Percentiles rank a stretch among this genome's conserved stretches.
Conservation (phyloP, 1,139 yeast genomes). For the Kluyveromyces sp. region DNA sequence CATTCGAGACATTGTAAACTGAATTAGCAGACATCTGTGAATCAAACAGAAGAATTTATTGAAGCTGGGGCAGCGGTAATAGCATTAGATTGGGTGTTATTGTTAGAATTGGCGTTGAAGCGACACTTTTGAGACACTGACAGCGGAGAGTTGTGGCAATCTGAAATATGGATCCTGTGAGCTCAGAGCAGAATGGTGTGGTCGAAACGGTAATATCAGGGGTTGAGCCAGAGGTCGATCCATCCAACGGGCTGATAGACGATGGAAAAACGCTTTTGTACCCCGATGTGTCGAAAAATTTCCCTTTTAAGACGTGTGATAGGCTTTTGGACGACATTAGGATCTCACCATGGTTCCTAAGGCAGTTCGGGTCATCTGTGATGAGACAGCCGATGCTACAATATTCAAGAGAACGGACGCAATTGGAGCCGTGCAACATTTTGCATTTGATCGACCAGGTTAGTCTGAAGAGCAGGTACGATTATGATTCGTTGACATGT, state of each 20-base stretch:
- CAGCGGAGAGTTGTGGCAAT: no score
- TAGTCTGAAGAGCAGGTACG: conserved; percentile 23
- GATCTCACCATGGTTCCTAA: conserved; percentile 12
- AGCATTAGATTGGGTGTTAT: no score
- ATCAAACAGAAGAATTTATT: no score
- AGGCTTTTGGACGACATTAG: conserved; percentile 59
- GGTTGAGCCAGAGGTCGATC: not conserved
- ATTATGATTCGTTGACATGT: conserved; percentile 26
- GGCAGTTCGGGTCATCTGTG: conserved; percentile 19
- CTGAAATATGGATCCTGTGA: not conserved
- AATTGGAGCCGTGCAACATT: conserved; percentile 18
- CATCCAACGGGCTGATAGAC: conserved; percentile 11
- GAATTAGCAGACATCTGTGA: no score
- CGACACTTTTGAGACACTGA: no score
- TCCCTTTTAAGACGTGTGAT: conserved; percentile 53
- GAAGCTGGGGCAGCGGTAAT: no score
- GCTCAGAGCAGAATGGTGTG: not conserved
- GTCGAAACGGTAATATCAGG: not conserved
- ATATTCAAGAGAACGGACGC: conserved; percentile 27
- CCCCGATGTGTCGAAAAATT: conserved; percentile 26
- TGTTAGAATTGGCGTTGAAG: no score
- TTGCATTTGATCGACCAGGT: conserved; percentile 29
- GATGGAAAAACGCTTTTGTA: conserved; percentile 26
- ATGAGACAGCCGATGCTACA: conserved; percentile 24
- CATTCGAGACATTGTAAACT: no score